phyloP scores from a whole-genome alignment of 257 asterid genomes.

The Lavandula angustifolia region DNA sequence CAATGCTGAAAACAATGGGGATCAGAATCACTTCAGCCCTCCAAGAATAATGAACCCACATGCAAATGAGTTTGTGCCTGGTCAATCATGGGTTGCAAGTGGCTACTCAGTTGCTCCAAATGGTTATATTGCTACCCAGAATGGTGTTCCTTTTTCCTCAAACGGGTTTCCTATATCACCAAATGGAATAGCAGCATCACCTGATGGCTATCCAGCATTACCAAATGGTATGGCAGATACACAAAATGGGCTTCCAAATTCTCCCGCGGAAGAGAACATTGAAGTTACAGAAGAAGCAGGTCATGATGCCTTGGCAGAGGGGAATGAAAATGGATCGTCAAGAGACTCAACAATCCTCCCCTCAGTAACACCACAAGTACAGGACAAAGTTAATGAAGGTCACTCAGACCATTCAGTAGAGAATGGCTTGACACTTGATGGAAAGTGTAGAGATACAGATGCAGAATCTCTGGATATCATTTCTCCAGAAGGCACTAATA shows the following conservation, averaged over 20 bases:
- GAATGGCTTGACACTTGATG: slow-evolving; percentile 39
- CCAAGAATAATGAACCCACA: slow-evolving; percentile 76
- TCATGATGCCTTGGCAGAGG: slow-evolving; percentile 34
- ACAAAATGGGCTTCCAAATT: slow-evolving; percentile 47
- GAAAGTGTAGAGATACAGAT: slow-evolving; percentile 31
- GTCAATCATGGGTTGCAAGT: slow-evolving; percentile 70
- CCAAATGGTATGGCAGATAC: slow-evolving; percentile 41
- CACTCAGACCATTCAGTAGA: slow-evolving; percentile 30
- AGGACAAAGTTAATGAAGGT: slow-evolving; percentile 37
- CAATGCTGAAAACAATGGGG: slow-evolving; percentile 54
- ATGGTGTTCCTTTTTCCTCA: slow-evolving; percentile 42
- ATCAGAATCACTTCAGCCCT: slow-evolving; percentile 49
- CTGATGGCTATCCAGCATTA: slow-evolving; percentile 39
- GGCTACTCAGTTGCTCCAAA: slow-evolving; percentile 64
- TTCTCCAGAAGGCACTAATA: slow-evolving; percentile 38
- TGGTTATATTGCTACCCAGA: slow-evolving; percentile 56
- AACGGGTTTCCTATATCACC: slow-evolving; percentile 48
- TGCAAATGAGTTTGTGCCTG: slow-evolving; percentile 75
- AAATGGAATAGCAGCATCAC: slow-evolving; percentile 40
- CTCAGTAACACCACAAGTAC: slow-evolving; percentile 29
- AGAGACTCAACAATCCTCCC: slow-evolving; percentile 26
- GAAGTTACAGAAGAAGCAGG: slow-evolving; percentile 40
- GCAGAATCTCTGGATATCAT: slow-evolving; percentile 33
- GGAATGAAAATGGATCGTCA: slow-evolving; percentile 33
- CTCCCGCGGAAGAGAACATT: slow-evolving; percentile 39